These are phyloP conservation scores for Tremella mesenterica DNA, from an alignment of 768 basidiomycete species.

Conservation along the genomic window DNA sequence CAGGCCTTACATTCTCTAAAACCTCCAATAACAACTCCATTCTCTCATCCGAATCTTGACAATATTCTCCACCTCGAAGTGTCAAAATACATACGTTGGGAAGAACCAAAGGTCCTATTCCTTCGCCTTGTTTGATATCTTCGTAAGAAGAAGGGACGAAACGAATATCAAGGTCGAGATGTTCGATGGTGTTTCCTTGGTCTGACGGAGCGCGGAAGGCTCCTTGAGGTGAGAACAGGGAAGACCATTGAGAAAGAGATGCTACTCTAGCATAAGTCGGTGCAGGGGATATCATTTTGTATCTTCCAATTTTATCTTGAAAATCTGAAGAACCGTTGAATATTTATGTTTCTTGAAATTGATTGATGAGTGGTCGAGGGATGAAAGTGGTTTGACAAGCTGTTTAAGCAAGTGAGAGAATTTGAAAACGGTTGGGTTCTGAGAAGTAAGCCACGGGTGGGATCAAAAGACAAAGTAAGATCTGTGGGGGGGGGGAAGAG, in stretches of 20 bases:
- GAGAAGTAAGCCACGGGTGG: too few species aligned
- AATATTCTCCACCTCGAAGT: constrained; percentile 33
- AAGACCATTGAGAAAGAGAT: constrained; percentile 28
- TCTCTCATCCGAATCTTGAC: constrained; percentile 29
- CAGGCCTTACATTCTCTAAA: constrained; percentile 22
- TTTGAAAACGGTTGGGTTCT: too few species aligned
- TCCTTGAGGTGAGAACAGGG: constrained; percentile 31
- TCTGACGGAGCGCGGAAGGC: constrained; percentile 22
- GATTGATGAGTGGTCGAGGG: too few species aligned
- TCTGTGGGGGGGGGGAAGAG: neutral
- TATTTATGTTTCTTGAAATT: too few species aligned
- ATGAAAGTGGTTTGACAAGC: too few species aligned
- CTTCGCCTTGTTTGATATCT: neutral
- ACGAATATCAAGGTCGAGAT: constrained; percentile 37
- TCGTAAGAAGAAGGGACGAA: constrained; percentile 17
- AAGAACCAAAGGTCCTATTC: constrained; percentile 10
- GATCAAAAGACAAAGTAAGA: too few species aligned
- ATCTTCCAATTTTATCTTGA: too few species aligned
- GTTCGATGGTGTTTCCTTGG: constrained; percentile 28
- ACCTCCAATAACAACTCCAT: constrained; percentile 32
- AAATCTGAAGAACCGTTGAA: too few species aligned
- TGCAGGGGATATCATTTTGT: constrained; percentile 1
- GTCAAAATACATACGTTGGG: constrained; percentile 25
- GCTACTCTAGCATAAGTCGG: constrained; percentile 24
- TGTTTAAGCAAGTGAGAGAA: too few species aligned